Evolutionary conservation across 2,329 filamentous ascomycete genomes (phyloP), one percentile per base, ranked within the genome.

Genomic region (Colletotrichum sp.): DNA sequence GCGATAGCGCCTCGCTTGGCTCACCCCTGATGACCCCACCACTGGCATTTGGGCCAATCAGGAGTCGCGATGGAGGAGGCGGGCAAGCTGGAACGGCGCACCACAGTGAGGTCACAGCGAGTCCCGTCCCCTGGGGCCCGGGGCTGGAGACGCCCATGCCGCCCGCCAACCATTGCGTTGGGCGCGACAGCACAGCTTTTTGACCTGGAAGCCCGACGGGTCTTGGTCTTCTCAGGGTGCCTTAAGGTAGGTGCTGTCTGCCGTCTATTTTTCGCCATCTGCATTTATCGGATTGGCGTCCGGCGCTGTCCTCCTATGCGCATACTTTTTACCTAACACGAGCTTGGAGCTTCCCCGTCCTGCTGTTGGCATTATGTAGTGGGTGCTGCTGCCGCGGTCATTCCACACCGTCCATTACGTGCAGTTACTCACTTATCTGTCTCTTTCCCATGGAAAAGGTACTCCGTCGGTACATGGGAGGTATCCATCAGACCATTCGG

Each of bases 1-100:
- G 65, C 69, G 76, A 76, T 77, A 77, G 76, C 76, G 73, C 76
- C 69, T 77, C 76, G 76, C 76, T 77, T 76, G 76, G 68, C 72
- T 67, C 36, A 49, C 72, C 72, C 75, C 75, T 75, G 75, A 59
- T 26, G 64, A 28, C 12, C 39, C 63, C 62, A 75, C 64, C 2
- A 32, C 4, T 4, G n/a, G 10, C 8, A 3, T 1, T 2, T 9
- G 6, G 5, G 28, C 74, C 74, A 76, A 76, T 76, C 4, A 55
- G 15, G 5, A 6, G 15, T 10, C 49, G 28, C 15, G 0, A n/a
- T 24, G 16, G 32, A 26, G 13, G 21, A 76, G 57, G 32, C 39
- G 39, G 73, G 69, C 63, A 59, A 60, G 73, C 74, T 76, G 74
- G 70, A 69, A 76, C 70, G 71, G 71, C 59, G 71, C 65, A 76